Evolutionary conservation across 371 early-diverging fungal species (phyloP), one percentile per base, ranked within the genome.

Genomic region (Syncephalastrum monosporum): DNA sequence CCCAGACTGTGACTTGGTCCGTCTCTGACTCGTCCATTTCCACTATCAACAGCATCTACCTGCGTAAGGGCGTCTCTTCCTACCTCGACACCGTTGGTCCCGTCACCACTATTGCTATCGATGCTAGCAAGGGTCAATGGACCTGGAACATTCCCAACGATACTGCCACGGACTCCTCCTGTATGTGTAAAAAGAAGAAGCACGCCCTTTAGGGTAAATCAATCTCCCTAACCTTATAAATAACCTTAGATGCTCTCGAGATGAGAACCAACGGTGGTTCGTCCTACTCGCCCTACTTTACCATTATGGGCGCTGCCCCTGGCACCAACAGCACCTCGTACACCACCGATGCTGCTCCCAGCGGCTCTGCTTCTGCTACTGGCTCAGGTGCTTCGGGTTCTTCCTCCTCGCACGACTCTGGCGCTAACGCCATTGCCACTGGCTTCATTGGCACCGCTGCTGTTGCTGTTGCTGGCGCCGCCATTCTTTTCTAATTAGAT

Each of bases 201-300:
- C 15, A 1, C 12, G 38, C 38, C 10, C 38, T 33, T 10, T 33
- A 33, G 38, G 38, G 38, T 10, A 10, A 33, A 33, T 12, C 38
- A 33, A 10, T 33, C 38, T 33, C 38, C 38, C 38, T 33, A 41
- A 23, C n/a, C 21, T 29, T 15, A 14, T 51, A 24, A 12, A 10
- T 8, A 12, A 33, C n/a, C 55, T 21, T 23, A 74, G 75, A 74
- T 47, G 64, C 58, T 17, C 61, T 75, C n/a, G 68, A 59, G 48
- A 50, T 72, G 44, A 61, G 46, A 15, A 70, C 61, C 58, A 63
- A 45, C 60, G 67, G 69, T 41, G 69, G 70, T 47, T 21, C 52
- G 21, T 61, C 67, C 25, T 75, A 75, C 57, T 72, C 72, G 54
- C 53, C 72, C 25, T 70, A 72, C 53, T 75, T 75, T 54, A 72